Evolutionary conservation across 1,284 basidiomycete genomes (phyloP), one percentile per base, ranked within the genome.

Genomic region (Apiotrichum sp.): DNA sequence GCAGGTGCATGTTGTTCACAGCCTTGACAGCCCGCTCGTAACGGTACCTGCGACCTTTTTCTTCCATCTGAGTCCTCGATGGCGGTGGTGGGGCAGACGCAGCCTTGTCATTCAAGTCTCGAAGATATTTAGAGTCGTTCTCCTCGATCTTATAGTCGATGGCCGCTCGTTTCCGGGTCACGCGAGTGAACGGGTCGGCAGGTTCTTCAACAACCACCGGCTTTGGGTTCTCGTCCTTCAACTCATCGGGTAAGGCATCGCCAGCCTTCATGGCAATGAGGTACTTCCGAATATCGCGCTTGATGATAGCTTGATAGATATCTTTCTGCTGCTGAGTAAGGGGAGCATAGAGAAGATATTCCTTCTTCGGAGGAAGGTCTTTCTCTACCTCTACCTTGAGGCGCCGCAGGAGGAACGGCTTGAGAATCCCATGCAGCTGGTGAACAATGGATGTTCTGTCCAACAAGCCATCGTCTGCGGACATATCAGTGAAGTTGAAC

Each of bases 311-410:
- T 58, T 93, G 86, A 68, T 96, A 97, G 13, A 95, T 79, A 56
- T 89, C 84, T 53, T 86, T 85, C 67, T 98, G 93, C 45, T 81
- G 80, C 46, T 83, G 78, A 45, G 86, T 95, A 6, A 97, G 79
- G 1, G 92, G 93, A 0, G 93, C 91, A 63, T 95, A 96, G 0
- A 97, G 80, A 4, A 96, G 84, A 65, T 98, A 97, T 77, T 97
- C 93, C 75, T 95, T 97, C 80, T 97, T 97, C 14, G 78, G 78
- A 9, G 82, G 82, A 8, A 98, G 79, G 51, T 84, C 81, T 53
- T 83, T 82, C 70, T 93, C 90, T 8, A 98, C 93, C 62, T 98
- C 95, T 22, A 80, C 84, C 74, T 98, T 98, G 60, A 97, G 81
- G 16, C 93, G 84, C 8, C 93, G 85, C 0, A 98, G 80, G n/a